Percentiles rank a stretch among this genome's conserved stretches.
phyloP scores from a whole-genome alignment of 139 green algal species.

The Haematococcus sp. region DNA sequence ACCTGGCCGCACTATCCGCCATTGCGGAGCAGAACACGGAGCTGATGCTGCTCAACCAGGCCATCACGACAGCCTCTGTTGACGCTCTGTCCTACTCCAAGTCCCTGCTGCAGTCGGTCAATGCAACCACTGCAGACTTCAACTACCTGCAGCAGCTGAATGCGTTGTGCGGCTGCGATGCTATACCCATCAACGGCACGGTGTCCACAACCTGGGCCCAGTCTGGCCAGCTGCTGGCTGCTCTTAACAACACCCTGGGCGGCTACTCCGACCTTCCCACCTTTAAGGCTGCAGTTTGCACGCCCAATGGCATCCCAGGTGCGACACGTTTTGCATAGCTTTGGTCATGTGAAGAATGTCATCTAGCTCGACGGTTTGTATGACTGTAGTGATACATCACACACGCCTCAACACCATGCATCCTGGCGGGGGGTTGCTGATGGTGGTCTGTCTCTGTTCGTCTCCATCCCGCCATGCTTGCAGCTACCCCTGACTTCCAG shows the following conservation, averaged over 20 bases:
- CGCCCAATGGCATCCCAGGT: background rate
- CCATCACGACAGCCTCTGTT: background rate
- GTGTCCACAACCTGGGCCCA: background rate
- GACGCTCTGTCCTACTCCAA: background rate
- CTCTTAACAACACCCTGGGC: conserved; percentile 9
- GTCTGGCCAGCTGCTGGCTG: background rate
- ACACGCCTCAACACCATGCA: no score
- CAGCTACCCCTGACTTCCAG: background rate
- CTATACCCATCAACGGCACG: background rate
- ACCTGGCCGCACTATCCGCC: conserved; percentile 42
- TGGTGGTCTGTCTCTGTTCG: no score
- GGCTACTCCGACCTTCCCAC: background rate
- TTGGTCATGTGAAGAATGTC: no score
- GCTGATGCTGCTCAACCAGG: conserved; percentile 37
- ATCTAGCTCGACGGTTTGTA: no score
- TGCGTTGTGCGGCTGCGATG: conserved; percentile 5
- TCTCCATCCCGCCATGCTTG: background rate
- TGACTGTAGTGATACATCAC: no score
- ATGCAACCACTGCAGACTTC: conserved; percentile 7
- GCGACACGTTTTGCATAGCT: background rate
- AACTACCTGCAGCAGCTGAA: background rate
- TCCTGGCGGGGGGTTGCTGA: no score
- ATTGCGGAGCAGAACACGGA: conserved; percentile 55
- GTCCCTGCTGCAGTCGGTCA: background rate
- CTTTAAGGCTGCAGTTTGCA: background rate